Conservation (phyloP, 805 yeast species). For the Alloascoidea hylecoeti region DNA sequence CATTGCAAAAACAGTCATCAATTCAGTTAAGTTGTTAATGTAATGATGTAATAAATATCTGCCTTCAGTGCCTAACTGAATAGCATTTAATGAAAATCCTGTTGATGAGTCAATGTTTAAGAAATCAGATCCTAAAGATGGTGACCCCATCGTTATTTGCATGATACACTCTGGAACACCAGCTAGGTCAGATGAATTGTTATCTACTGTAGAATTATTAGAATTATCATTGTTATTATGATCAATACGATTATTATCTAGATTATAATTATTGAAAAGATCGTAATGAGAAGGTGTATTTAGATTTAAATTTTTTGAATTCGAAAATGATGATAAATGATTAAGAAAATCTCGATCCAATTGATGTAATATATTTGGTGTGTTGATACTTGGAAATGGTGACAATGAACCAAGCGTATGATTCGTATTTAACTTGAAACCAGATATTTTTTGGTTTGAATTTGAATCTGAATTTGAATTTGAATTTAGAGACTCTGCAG, state of each 20-base stretch:
- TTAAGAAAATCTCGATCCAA: no score
- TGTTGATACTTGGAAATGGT: no score
- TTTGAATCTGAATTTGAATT: no score
- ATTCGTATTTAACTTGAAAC: no score
- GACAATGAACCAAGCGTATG: no score
- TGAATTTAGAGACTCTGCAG: no score
- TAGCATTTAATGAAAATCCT: slow-evolving; percentile 2
- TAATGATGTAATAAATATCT: slow-evolving; percentile 62
- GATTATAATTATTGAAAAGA: no score
- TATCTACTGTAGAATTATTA: background rate
- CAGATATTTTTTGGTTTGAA: no score
- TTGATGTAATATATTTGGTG: no score
- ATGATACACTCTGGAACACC: background rate
- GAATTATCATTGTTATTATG: background rate
- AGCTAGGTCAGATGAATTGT: background rate
- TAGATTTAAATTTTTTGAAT: no score
- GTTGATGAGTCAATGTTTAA: background rate
- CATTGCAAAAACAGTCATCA: slow-evolving; percentile 57
- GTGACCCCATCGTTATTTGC: background rate
- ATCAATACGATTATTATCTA: background rate
- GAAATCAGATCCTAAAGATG: background rate
- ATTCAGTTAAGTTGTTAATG: slow-evolving; percentile 61
- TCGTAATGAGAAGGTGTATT: no score
- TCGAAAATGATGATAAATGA: no score
- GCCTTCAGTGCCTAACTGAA: slow-evolving; percentile 33